These are phyloP conservation scores for Dendrobium nobile DNA, from an alignment of 106 monocot species.

Conservation along the genomic window DNA sequence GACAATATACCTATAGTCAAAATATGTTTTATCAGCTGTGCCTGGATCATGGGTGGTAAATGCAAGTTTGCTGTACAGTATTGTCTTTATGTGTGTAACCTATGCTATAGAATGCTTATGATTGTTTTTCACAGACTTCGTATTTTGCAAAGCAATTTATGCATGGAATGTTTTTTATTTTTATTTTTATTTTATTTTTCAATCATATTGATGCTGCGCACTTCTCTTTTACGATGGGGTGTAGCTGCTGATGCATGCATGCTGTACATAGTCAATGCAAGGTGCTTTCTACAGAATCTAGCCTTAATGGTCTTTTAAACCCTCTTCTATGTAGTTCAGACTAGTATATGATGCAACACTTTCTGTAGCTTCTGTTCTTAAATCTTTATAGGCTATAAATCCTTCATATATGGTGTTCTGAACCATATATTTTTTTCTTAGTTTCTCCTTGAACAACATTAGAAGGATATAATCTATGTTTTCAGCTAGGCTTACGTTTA, in stretches of 20 bases:
- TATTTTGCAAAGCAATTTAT: not conserved
- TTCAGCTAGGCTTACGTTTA: not conserved
- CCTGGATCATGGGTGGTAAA: not conserved
- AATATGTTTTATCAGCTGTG: not conserved
- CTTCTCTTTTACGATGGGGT: constrained; percentile 66
- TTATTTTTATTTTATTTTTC: constrained; percentile 10
- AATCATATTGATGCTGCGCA: constrained; percentile 84
- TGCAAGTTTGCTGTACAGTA: not conserved
- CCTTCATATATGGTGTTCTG: not conserved
- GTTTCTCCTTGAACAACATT: not conserved
- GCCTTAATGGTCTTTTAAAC: not conserved
- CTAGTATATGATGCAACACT: not conserved
- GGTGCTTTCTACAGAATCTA: constrained; percentile 24
- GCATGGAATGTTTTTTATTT: not conserved
- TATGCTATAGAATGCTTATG: not conserved
- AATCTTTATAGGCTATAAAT: not conserved
- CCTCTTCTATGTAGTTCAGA: constrained; percentile 2
- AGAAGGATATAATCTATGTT: not conserved
- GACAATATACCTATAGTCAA: not conserved
- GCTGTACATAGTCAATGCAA: constrained; percentile 99
- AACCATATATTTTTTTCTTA: not conserved
- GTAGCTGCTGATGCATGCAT: constrained; percentile 83
- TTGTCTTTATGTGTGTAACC: not conserved
- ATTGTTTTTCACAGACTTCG: not conserved
- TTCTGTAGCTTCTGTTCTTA: not conserved